Conservation (phyloP, 2,329 filamentous ascomycete species). For the Rhinocladiella mackenziei region DNA sequence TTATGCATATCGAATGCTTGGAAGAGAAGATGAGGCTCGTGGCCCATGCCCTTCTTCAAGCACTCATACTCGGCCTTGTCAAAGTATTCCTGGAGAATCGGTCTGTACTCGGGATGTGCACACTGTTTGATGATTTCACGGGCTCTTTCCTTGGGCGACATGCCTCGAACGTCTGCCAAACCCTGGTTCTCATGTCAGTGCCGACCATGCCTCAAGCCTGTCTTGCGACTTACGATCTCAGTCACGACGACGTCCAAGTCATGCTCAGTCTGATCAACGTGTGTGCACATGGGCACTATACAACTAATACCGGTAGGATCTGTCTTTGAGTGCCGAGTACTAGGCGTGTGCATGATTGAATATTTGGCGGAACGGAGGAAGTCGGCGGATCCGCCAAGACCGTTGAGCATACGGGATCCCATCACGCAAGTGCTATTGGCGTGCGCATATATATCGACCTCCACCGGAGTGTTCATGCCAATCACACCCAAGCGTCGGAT, state of each 20-base stretch:
- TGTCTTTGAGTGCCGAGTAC: conserved; percentile 71
- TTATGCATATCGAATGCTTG: conserved; percentile 87
- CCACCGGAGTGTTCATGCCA: conserved; percentile 91
- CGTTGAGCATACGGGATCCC: conserved; percentile 83
- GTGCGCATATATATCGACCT: conserved; percentile 92
- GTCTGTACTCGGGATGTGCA: conserved; percentile 77
- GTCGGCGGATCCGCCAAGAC: conserved; percentile 75
- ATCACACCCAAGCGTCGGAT: conserved; percentile 83
- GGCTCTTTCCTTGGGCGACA: conserved; percentile 74
- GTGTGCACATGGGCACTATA: conserved; percentile 92
- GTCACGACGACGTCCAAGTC: conserved; percentile 87
- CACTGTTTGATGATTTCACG: conserved; percentile 83
- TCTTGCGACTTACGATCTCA: conserved; percentile 50
- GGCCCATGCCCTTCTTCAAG: conserved; percentile 75
- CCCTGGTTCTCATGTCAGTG: too few species aligned
- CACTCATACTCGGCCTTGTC: conserved; percentile 84
- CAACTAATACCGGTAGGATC: conserved; percentile 78
- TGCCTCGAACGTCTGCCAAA: conserved; percentile 77
- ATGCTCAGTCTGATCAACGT: conserved; percentile 89
- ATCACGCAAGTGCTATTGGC: conserved; percentile 88
- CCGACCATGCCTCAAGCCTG: too few species aligned
- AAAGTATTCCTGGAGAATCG: conserved; percentile 77
- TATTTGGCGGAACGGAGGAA: conserved; percentile 77
- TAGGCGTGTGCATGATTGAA: conserved; percentile 90
- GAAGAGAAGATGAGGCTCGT: conserved; percentile 83